Percentiles rank a stretch among this genome's conserved stretches.
Conservation (phyloP, 305 asterid genomes). For the Solanum hybrid region DNA sequence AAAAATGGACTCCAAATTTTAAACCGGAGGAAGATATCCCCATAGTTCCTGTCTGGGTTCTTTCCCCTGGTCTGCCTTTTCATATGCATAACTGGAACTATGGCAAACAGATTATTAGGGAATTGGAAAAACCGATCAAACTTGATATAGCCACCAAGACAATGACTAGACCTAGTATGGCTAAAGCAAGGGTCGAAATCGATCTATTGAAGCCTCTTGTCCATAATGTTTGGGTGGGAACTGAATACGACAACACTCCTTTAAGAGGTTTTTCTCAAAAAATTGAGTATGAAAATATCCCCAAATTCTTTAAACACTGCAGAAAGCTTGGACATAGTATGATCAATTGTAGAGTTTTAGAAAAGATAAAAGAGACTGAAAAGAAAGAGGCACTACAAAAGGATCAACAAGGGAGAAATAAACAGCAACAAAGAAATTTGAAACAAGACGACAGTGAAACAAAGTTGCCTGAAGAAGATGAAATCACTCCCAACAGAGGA, state of each 20-base stretch:
- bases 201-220: not conserved
- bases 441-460: not conserved
- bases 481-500: not conserved
- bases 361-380: not conserved
- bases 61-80: not conserved
- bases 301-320: not conserved
- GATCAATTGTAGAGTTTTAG: not conserved
- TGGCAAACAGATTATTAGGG: not conserved
- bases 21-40: not conserved
- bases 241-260: not conserved
- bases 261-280: not conserved
- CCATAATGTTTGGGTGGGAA: not conserved
- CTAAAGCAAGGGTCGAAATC: not conserved
- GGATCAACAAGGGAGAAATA: not conserved
- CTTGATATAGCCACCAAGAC: not conserved
- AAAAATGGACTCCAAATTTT: not conserved
- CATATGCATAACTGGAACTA: not conserved
- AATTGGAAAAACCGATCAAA: not conserved
- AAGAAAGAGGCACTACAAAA: not conserved
- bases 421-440: too few species aligned
- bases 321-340: not conserved
- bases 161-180: not conserved
- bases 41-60: not conserved
- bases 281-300: not conserved
- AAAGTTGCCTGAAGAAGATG: too few species aligned